These are phyloP conservation scores for button mushroom (Agaricus bisporus) DNA, from an alignment of 768 basidiomycete genomes.

Conservation along the genomic window DNA sequence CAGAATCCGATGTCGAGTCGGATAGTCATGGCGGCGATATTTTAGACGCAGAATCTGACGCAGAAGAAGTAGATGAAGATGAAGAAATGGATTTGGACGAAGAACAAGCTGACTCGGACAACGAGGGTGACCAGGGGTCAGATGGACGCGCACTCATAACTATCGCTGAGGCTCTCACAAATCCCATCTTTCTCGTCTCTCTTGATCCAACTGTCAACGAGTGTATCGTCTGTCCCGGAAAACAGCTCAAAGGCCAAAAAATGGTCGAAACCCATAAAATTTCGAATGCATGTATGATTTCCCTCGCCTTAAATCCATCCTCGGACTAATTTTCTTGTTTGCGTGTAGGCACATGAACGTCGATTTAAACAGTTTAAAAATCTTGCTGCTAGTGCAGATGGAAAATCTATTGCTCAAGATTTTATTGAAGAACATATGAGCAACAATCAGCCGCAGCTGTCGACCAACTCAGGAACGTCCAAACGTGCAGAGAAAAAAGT, in stretches of 20 bases:
- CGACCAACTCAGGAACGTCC: conserved; percentile 28
- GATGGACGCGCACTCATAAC: conserved; percentile 42
- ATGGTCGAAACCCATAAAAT: conserved; percentile 53
- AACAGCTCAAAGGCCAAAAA: conserved; percentile 52
- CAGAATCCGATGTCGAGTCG: conserved; percentile 36
- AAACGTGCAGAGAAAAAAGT: conserved; percentile 64
- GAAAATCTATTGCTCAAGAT: conserved; percentile 42
- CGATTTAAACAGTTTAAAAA: conserved; percentile 46
- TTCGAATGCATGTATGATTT: conserved; percentile 54
- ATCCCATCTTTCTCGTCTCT: conserved; percentile 59
- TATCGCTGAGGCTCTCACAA: conserved; percentile 51
- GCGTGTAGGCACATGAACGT: conserved; percentile 56
- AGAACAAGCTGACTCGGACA: conserved; percentile 15
- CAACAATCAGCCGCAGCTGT: conserved; percentile 21
- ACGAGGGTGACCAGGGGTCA: conserved; percentile 22
- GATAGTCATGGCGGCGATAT: conserved; percentile 16
- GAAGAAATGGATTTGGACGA: conserved; percentile 7
- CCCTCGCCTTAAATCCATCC: conserved; percentile 9
- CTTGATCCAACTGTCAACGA: conserved; percentile 47
- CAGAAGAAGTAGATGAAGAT: conserved; percentile 11
- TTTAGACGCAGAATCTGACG: conserved; percentile 18
- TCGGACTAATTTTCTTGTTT: conserved; percentile 1
- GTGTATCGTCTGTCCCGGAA: conserved; percentile 70
- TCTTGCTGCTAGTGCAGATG: conserved; percentile 32
- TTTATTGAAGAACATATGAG: conserved; percentile 25